Percentiles rank a stretch among this genome's conserved stretches.
phyloP scores from a whole-genome alignment of 202 grass and related monocot genomes.

The Hordeum pubiflorum region DNA sequence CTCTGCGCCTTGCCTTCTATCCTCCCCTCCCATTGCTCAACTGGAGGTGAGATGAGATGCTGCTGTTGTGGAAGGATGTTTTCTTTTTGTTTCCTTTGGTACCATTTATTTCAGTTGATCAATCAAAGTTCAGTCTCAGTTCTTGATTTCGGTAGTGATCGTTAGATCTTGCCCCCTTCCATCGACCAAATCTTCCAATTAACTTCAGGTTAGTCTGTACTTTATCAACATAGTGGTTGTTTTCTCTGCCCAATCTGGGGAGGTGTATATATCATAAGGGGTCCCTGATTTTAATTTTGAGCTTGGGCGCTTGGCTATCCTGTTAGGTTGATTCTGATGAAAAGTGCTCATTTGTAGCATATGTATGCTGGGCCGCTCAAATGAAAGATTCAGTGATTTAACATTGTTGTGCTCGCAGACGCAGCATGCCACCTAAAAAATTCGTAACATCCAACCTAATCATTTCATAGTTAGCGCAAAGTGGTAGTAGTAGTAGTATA shows the following conservation, averaged over 20 bases:
- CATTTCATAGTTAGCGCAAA: neutral
- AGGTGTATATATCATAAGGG: no score
- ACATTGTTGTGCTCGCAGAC: neutral
- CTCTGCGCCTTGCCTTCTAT: neutral
- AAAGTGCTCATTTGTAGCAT: neutral
- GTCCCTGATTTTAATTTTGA: neutral
- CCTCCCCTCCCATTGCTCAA: neutral
- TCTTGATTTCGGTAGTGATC: neutral
- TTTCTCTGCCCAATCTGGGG: neutral
- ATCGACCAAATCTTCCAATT: neutral
- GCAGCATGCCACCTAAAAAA: neutral
- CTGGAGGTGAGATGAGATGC: neutral
- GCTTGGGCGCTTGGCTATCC: neutral
- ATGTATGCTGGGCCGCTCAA: neutral
- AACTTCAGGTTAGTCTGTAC: neutral
- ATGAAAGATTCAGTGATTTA: neutral
- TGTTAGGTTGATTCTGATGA: neutral
- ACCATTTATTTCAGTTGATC: neutral
- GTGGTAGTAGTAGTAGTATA: neutral
- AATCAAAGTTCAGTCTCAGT: neutral
- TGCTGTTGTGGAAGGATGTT: neutral
- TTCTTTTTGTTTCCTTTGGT: neutral
- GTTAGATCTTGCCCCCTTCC: neutral
- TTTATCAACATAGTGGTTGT: neutral
- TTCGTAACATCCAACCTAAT: neutral